phyloP scores from a whole-genome alignment of 176 grass and related monocot species.

The Aegilops bicornis region DNA sequence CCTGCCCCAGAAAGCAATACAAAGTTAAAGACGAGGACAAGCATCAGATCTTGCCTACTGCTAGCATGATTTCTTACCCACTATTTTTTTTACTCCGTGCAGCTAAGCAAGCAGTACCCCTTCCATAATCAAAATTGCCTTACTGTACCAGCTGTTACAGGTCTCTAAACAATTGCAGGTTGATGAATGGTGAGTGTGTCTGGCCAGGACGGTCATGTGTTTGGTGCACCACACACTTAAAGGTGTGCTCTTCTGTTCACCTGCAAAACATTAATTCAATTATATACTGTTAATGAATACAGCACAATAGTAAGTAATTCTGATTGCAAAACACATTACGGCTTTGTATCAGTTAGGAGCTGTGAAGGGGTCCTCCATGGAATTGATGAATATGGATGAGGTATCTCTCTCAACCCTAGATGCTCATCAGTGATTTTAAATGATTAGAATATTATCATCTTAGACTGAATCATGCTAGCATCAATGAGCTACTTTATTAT shows the following conservation, averaged over 20 bases:
- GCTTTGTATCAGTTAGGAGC: slow-evolving; percentile 10
- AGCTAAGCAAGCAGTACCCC: slow-evolving; percentile 16
- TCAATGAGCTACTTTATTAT: not conserved
- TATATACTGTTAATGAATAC: slow-evolving; percentile 1
- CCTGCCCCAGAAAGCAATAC: not conserved
- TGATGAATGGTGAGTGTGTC: slow-evolving; percentile 12
- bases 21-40: slow-evolving; percentile 42
- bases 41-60: slow-evolving; percentile 43
- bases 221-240: slow-evolving; percentile 24
- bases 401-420: slow-evolving; percentile 21
- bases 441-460: not conserved
- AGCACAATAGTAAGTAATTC: slow-evolving; percentile 13
- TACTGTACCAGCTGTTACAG: slow-evolving; percentile 15
- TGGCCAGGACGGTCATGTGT: slow-evolving; percentile 34
- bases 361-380: not conserved
- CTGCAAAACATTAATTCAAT: not conserved
- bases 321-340: not conserved
- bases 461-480: not conserved
- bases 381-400: slow-evolving; percentile 33
- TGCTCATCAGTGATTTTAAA: slow-evolving; percentile 34
- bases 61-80: not conserved
- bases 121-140: not conserved
- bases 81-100: slow-evolving; percentile 7
- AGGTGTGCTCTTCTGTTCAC: not conserved
- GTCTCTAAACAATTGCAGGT: slow-evolving; percentile 27